These are phyloP conservation scores for Lodderomyces theae DNA, from an alignment of 1,139 yeast genomes.

Conservation along the genomic window DNA sequence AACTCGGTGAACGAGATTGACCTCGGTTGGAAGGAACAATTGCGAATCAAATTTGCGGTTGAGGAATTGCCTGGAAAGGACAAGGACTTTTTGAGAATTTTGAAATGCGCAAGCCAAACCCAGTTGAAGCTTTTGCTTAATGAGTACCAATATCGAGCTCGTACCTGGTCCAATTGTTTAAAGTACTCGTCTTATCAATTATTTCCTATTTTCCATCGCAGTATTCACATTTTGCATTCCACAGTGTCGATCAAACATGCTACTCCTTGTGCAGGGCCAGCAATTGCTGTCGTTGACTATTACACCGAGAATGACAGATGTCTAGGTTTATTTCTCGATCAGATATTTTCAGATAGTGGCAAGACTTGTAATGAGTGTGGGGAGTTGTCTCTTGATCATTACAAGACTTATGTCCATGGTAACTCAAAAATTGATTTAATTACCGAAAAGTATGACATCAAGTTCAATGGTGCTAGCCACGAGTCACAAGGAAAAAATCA, in stretches of 20 bases:
- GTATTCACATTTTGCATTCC: constrained; percentile 72
- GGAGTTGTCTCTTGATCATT: constrained; percentile 67
- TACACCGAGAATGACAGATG: constrained; percentile 92
- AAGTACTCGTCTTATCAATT: constrained; percentile 40
- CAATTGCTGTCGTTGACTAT: constrained; percentile 72
- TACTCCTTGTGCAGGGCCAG: constrained; percentile 93
- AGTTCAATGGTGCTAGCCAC: constrained; percentile 25
- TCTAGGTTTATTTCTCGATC: constrained; percentile 84
- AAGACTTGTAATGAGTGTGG: constrained; percentile 81
- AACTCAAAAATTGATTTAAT: constrained; percentile 76
- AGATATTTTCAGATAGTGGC: constrained; percentile 65
- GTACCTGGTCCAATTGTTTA: constrained; percentile 43
- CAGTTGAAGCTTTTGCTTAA: constrained; percentile 26
- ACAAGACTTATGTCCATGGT: constrained; percentile 87
- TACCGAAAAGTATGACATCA: constrained; percentile 53
- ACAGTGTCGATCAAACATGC: constrained; percentile 81
- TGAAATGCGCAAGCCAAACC: constrained; percentile 34
- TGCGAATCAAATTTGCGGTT: constrained; percentile 22
- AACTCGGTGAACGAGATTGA: constrained; percentile 22
- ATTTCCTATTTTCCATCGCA: constrained; percentile 64
- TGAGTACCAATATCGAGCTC: constrained; percentile 32
- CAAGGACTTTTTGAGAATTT: constrained; percentile 36
- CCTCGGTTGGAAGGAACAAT: constrained; percentile 23
- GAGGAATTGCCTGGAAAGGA: constrained; percentile 35
- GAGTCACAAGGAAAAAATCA: constrained; percentile 37